Percentiles rank a stretch among this genome's conserved stretches.
Evolutionary conservation across 2,329 filamentous ascomycete species (phyloP).

Genomic region (Sporothrix pallida): DNA sequence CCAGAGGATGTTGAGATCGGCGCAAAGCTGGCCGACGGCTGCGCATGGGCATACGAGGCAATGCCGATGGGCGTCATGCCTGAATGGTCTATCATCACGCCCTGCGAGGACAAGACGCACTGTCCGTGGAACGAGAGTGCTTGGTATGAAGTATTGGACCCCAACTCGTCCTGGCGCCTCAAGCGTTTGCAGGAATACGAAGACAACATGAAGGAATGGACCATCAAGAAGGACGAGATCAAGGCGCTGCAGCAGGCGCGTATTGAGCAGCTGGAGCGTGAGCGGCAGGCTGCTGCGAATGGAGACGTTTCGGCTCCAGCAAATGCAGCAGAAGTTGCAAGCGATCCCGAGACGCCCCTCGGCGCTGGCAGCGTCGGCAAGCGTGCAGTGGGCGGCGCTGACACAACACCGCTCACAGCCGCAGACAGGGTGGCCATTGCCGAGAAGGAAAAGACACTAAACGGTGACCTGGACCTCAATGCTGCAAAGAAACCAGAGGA

Average conservation of each 20-base stretch:
- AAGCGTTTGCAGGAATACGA: constrained; percentile 52
- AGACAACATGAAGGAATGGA: constrained; percentile 48
- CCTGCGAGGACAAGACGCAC: constrained; percentile 53
- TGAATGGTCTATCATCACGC: constrained; percentile 56
- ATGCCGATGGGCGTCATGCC: constrained; percentile 70
- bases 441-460: constrained; percentile 40
- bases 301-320: neutral
- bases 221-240: constrained; percentile 44
- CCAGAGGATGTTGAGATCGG: constrained; percentile 67
- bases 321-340: neutral
- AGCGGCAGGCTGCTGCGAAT: neutral
- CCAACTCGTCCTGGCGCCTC: constrained; percentile 51
- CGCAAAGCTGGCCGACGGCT: constrained; percentile 69
- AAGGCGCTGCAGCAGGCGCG: constrained; percentile 39
- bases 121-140: constrained; percentile 61
- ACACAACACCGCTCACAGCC: neutral
- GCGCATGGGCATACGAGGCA: constrained; percentile 70
- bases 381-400: neutral
- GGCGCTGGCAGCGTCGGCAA: constrained; percentile 7
- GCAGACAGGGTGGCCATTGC: constrained; percentile 35
- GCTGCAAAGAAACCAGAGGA: constrained; percentile 16
- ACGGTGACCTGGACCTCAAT: constrained; percentile 41
- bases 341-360: neutral
- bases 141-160: constrained; percentile 59
- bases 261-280: constrained; percentile 15